phyloP scores from a whole-genome alignment of 2,329 filamentous ascomycete species.

The Metarhizium anisopliae region DNA sequence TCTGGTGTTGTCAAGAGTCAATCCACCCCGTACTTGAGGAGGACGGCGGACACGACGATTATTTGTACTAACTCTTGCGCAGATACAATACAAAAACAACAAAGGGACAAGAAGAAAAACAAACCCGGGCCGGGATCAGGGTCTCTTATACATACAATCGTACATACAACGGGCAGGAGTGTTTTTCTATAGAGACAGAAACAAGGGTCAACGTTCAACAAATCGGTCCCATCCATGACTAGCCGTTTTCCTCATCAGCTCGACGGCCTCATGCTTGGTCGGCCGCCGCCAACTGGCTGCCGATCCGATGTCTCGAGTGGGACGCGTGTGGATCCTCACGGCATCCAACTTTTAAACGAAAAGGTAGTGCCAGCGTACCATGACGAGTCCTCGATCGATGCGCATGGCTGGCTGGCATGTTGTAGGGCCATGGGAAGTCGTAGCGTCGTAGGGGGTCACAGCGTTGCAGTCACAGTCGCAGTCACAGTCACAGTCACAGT shows the following conservation, averaged over 20 bases:
- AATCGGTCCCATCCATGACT: background rate
- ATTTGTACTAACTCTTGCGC: background rate
- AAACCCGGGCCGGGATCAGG: background rate
- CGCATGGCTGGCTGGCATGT: no score
- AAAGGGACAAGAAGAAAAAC: background rate
- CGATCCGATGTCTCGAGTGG: constrained; percentile 3
- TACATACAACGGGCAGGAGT: background rate
- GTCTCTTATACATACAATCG: background rate
- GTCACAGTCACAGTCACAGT: no score
- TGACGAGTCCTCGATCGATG: no score
- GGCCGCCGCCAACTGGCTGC: constrained; percentile 1
- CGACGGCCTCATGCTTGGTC: background rate
- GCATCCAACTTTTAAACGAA: background rate
- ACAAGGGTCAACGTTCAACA: background rate
- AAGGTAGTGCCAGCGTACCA: background rate
- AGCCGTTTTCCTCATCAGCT: constrained; percentile 1
- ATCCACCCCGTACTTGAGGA: no score
- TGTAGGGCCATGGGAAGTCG: no score
- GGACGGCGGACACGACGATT: no score
- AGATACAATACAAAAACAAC: background rate
- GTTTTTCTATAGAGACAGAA: background rate
- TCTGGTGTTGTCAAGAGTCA: no score
- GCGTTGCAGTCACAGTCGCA: background rate
- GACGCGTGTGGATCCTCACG: background rate
- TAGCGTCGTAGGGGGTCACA: background rate